Evolutionary conservation across 176 grass and related monocot species (phyloP).

Genomic region (Typha latifolia): DNA sequence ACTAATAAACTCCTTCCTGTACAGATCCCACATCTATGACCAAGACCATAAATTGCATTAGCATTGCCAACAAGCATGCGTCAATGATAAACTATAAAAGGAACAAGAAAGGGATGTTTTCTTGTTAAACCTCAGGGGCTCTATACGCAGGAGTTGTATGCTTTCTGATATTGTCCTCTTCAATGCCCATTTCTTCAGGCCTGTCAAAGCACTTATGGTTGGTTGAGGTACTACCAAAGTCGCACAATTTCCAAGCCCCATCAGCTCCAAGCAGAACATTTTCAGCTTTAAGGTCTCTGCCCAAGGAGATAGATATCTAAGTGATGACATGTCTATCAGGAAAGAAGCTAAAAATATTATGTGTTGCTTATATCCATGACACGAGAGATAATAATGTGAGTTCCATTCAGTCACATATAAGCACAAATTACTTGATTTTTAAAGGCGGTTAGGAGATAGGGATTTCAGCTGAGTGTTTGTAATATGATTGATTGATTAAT

Average conservation of each 20-base stretch:
- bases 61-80: neutral
- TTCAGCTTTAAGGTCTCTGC: constrained; percentile 77
- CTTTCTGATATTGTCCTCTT: constrained; percentile 84
- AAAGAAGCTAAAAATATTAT: too few species aligned
- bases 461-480: too few species aligned
- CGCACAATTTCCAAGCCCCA: constrained; percentile 77
- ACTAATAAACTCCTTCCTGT: constrained; percentile 76
- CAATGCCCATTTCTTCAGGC: constrained; percentile 76
- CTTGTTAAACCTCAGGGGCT: constrained; percentile 60
- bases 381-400: too few species aligned
- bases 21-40: constrained; percentile 89
- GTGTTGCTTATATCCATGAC: too few species aligned
- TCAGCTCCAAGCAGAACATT: constrained; percentile 87
- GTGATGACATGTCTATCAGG: too few species aligned
- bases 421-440: too few species aligned
- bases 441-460: too few species aligned
- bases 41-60: neutral
- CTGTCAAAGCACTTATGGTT: constrained; percentile 86
- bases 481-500: too few species aligned
- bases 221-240: constrained; percentile 83
- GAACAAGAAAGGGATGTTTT: neutral
- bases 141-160: constrained; percentile 85
- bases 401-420: too few species aligned
- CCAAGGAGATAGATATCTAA: constrained; percentile 5
- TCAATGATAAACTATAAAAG: neutral